These are phyloP conservation scores for Calonectria montana DNA, from an alignment of 2,329 filamentous ascomycete species.

Conservation along the genomic window DNA sequence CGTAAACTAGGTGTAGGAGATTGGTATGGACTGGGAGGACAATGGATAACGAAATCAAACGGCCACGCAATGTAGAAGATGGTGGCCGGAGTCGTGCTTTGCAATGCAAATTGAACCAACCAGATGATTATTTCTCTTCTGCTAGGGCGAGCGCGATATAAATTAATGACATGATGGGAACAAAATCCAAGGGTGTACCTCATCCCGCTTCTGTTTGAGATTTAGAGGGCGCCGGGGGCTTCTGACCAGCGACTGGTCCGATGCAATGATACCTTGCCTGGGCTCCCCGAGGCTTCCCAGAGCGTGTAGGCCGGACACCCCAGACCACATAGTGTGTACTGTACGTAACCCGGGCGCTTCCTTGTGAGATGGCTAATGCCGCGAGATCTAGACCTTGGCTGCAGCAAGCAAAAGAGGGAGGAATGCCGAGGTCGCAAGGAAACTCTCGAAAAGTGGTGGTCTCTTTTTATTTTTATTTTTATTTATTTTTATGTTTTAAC, in stretches of 20 bases:
- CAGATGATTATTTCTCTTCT: neutral
- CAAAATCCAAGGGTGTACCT: constrained; percentile 27
- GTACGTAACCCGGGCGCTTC: constrained; percentile 18
- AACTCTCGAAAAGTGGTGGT: neutral
- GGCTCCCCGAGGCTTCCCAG: constrained; percentile 22
- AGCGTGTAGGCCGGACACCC: constrained; percentile 9
- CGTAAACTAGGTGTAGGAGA: constrained; percentile 12
- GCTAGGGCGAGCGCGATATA: constrained; percentile 25
- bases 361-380: neutral
- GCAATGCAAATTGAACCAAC: constrained; percentile 2
- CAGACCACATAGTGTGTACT: neutral
- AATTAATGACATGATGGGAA: constrained; percentile 23
- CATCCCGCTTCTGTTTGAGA: constrained; percentile 41
- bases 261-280: constrained; percentile 23
- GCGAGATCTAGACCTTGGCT: constrained; percentile 4
- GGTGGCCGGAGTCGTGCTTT: neutral
- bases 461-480: too few species aligned
- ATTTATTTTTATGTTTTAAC: too few species aligned
- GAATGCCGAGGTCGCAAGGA: neutral
- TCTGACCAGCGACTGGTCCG: constrained; percentile 23
- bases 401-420: neutral
- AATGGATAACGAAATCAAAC: neutral
- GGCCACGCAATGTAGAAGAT: neutral
- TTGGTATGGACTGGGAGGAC: constrained; percentile 9
- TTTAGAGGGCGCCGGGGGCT: constrained; percentile 23